Conservation (phyloP, 2,329 filamentous ascomycete species). For the Hymenoscyphus fraxineus region DNA sequence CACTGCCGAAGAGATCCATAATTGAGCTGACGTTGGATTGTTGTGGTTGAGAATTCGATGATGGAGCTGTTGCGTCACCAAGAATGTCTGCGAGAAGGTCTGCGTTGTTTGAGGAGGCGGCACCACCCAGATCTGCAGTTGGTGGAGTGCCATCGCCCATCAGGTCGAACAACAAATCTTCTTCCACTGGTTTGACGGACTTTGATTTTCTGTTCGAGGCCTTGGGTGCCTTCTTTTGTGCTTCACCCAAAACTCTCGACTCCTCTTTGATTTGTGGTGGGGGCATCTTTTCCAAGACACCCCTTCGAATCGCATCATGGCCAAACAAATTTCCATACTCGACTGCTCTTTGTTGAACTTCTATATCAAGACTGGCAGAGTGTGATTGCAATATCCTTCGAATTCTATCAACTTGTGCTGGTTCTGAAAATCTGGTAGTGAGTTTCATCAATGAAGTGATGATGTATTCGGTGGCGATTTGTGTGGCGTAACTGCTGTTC, state of each 20-base stretch:
- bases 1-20: slow-evolving; percentile 78
- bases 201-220: slow-evolving; percentile 71
- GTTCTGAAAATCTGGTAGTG: slow-evolving; percentile 79
- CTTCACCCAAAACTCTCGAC: slow-evolving; percentile 82
- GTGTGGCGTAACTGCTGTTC: slow-evolving; percentile 89
- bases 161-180: slow-evolving; percentile 86
- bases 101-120: slow-evolving; percentile 68
- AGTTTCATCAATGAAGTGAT: slow-evolving; percentile 93
- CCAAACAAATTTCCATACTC: slow-evolving; percentile 95
- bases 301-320: slow-evolving; percentile 79
- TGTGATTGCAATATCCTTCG: slow-evolving; percentile 72
- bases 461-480: slow-evolving; percentile 92
- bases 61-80: slow-evolving; percentile 60
- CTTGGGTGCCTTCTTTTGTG: slow-evolving; percentile 64
- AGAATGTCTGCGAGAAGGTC: slow-evolving; percentile 91
- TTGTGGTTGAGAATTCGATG: slow-evolving; percentile 47
- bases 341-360: slow-evolving; percentile 92
- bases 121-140: slow-evolving; percentile 66
- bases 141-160: slow-evolving; percentile 79
- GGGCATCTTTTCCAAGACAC: slow-evolving; percentile 97
- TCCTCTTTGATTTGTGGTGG: slow-evolving; percentile 95
- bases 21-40: slow-evolving; percentile 65
- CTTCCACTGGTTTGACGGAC: slow-evolving; percentile 77
- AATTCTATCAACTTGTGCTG: slow-evolving; percentile 81
- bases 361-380: slow-evolving; percentile 85